These are phyloP conservation scores for Gentiana macrophylla DNA, from an alignment of 257 asterid genomes.

Conservation along the genomic window DNA sequence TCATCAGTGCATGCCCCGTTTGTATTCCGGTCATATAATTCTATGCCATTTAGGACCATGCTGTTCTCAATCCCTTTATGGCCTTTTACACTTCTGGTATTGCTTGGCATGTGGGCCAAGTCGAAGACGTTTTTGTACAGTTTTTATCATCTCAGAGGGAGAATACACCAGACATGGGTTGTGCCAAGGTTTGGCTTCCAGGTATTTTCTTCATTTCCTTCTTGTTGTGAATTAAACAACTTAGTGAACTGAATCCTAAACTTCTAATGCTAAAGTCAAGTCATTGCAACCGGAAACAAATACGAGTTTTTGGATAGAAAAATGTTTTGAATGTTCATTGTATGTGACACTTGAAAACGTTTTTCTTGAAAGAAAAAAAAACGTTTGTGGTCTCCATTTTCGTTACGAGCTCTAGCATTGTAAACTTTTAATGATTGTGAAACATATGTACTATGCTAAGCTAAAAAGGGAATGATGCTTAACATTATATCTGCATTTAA, in stretches of 20 bases:
- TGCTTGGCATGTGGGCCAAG: constrained; percentile 83
- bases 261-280: too few species aligned
- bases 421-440: too few species aligned
- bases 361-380: too few species aligned
- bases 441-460: not conserved
- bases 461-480: too few species aligned
- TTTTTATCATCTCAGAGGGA: constrained; percentile 71
- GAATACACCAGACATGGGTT: constrained; percentile 63
- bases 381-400: too few species aligned
- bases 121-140: constrained; percentile 63
- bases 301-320: too few species aligned
- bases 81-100: constrained; percentile 43
- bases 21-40: constrained; percentile 67
- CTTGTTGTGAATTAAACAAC: not conserved
- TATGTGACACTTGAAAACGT: too few species aligned
- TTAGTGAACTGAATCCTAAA: too few species aligned
- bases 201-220: constrained; percentile 24
- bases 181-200: constrained; percentile 94
- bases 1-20: constrained; percentile 62
- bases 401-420: too few species aligned
- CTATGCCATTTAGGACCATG: constrained; percentile 46
- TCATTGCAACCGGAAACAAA: too few species aligned
- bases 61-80: constrained; percentile 64
- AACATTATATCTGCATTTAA: too few species aligned
- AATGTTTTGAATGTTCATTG: too few species aligned